Evolutionary conservation across 2,329 filamentous ascomycete genomes (phyloP), one percentile per base, ranked within the genome.

Genomic region (Lasiodiplodia sp.): DNA sequence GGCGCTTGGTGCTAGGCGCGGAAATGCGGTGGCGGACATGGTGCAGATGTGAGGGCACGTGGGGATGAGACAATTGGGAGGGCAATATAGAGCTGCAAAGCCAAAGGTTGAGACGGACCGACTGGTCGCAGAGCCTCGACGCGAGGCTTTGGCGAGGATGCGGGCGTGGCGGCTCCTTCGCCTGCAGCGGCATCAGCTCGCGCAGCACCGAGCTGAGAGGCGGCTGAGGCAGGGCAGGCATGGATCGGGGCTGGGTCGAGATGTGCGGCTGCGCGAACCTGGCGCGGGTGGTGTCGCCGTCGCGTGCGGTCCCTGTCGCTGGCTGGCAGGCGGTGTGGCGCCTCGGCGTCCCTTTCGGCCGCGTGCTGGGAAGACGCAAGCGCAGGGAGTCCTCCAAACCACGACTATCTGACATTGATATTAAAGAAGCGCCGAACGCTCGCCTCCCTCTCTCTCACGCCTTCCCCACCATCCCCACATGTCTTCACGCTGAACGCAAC

Each of bases 81-180:
- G 53, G 53, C 56, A 60, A 34, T 34, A 62, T 62, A 62, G n/a
- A 62, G 37, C 44, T 38, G 44, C 28, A 52, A 47, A 47, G 57
- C 57, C 38, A 40, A 58, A 58, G 25, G 56, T 7, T 3, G 44
- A 64, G 47, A 64, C 51, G 60, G 60, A 64, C 60, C 60, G 60
- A 64, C 16, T 63, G n/a, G 31, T 40, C 31, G 65, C 53, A 58
- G 65, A 67, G 65, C 65, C 65, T 67, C 65, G 65, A 67, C 28
- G 65, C 65, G 65, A 67, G 65, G 65, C 62, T 23, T 37, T 23
- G 57, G 57, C 25, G 62, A 25, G 18, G 37, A 31, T 52, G 52
- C 31, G 40, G 52, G 40, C 40, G 64, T 66, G 53, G 60, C 60
- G 60, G 60, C 47, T 52, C 44, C 60, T 64, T 64, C 60, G 60